These are phyloP conservation scores for Phoenix roebelenii DNA, from an alignment of 176 grass and related monocot species.

Conservation along the genomic window DNA sequence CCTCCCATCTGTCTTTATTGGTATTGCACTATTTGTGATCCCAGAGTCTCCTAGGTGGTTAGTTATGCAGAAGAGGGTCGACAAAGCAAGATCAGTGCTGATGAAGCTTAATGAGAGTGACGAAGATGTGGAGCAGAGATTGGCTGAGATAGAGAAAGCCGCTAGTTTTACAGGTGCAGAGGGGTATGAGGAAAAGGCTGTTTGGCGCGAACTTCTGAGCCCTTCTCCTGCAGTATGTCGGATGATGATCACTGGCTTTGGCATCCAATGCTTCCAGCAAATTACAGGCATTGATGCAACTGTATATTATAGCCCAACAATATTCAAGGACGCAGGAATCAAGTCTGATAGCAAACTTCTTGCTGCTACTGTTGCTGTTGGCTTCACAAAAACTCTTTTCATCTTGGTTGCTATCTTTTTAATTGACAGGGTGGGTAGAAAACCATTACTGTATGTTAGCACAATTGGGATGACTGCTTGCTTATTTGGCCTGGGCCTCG, in stretches of 20 bases:
- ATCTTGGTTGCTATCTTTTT: constrained; percentile 53
- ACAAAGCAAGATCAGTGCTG: constrained; percentile 47
- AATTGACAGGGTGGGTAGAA: constrained; percentile 45
- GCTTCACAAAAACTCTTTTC: constrained; percentile 53
- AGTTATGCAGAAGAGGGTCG: constrained; percentile 26
- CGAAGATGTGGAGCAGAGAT: constrained; percentile 31
- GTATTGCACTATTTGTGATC: constrained; percentile 46
- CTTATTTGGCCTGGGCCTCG: constrained; percentile 32
- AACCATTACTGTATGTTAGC: constrained; percentile 58
- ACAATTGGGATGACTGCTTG: constrained; percentile 62
- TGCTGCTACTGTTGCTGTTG: constrained; percentile 53
- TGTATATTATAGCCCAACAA: constrained; percentile 65
- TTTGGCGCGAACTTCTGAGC: constrained; percentile 44
- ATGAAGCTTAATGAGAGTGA: constrained; percentile 30
- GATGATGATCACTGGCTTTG: constrained; percentile 46
- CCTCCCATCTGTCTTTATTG: constrained; percentile 51
- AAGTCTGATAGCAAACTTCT: constrained; percentile 38
- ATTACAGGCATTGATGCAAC: constrained; percentile 58
- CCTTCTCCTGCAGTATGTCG: constrained; percentile 44
- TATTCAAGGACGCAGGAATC: constrained; percentile 58
- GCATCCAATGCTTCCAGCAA: constrained; percentile 72
- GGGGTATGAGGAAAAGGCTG: constrained; percentile 19
- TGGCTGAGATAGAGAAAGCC: constrained; percentile 51
- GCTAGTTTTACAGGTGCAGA: constrained; percentile 3
- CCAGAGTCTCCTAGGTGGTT: constrained; percentile 81